Evolutionary conservation across 768 basidiomycete species (phyloP).

Genomic region (Auriscalpium orientale): DNA sequence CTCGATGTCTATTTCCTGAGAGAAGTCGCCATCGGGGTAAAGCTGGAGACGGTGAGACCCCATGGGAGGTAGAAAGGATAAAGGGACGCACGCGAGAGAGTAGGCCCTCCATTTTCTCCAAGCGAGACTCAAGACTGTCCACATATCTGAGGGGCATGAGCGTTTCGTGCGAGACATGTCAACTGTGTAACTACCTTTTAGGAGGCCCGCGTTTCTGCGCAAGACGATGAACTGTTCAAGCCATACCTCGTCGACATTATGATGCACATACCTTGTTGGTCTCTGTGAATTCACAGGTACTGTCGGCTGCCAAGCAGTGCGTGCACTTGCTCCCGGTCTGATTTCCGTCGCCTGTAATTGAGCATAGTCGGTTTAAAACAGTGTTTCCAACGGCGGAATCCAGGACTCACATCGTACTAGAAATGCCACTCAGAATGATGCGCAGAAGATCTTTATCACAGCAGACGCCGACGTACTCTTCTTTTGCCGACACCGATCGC

Average conservation of each 20-base stretch:
- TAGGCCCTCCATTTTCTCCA: conserved; percentile 16
- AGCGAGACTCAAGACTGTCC: conserved; percentile 13
- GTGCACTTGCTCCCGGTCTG: conserved; percentile 6
- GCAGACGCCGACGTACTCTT: conserved; percentile 8
- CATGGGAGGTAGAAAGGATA: neutral
- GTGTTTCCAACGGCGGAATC: neutral
- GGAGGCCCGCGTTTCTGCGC: conserved; percentile 12
- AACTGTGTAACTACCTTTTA: conserved; percentile 4
- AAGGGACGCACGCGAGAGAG: conserved; percentile 6
- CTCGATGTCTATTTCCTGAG: conserved; percentile 13
- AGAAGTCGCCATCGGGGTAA: conserved; percentile 13
- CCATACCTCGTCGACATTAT: neutral
- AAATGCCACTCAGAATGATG: neutral
- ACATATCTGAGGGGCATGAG: conserved; percentile 4
- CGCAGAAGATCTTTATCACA: neutral
- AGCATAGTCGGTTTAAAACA: neutral
- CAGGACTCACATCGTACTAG: conserved; percentile 12
- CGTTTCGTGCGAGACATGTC: neutral
- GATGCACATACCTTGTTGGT: conserved; percentile 5
- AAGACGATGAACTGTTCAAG: neutral
- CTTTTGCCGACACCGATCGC: conserved; percentile 15
- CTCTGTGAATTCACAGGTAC: conserved; percentile 11
- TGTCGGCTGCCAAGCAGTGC: conserved; percentile 1
- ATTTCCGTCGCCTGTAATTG: conserved; percentile 5
- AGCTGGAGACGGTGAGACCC: neutral